Evolutionary conservation across 1,284 basidiomycete species (phyloP).

Genomic region (Jaminaea rosea): DNA sequence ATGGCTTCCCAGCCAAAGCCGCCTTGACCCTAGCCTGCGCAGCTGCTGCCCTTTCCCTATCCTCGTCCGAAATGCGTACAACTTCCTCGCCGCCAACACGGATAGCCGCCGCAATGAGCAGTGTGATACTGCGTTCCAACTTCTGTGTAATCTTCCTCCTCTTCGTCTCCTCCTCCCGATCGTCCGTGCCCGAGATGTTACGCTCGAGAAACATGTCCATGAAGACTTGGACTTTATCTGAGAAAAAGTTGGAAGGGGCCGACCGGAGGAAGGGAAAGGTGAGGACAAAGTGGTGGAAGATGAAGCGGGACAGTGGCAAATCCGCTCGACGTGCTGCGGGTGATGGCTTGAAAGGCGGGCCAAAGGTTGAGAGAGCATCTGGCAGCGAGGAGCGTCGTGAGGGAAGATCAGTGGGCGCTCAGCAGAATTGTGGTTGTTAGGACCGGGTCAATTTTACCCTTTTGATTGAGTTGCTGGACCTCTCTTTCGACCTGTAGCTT

Average conservation of each 20-base stretch:
- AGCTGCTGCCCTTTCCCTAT: slow-evolving; percentile 24
- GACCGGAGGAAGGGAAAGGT: slow-evolving; percentile 43
- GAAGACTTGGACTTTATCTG: slow-evolving; percentile 45
- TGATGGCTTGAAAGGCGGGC: slow-evolving; percentile 42
- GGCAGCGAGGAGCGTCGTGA: not conserved
- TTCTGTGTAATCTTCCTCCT: slow-evolving; percentile 23
- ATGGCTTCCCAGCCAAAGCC: slow-evolving; percentile 10
- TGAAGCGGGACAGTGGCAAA: slow-evolving; percentile 39
- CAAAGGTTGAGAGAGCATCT: slow-evolving; percentile 41
- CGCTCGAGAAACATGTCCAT: slow-evolving; percentile 37
- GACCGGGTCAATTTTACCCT: slow-evolving; percentile 5
- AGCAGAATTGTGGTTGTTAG: not conserved
- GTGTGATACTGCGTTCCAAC: slow-evolving; percentile 26
- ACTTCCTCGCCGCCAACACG: slow-evolving; percentile 38
- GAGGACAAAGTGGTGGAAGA: slow-evolving; percentile 44
- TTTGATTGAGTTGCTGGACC: slow-evolving; percentile 23
- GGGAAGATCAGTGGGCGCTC: not conserved
- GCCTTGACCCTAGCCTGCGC: slow-evolving; percentile 30
- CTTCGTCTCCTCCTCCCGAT: slow-evolving; percentile 29
- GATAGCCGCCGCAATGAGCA: slow-evolving; percentile 37
- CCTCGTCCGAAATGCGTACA: slow-evolving; percentile 32
- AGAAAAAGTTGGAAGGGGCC: slow-evolving; percentile 43
- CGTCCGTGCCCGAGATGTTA: slow-evolving; percentile 32
- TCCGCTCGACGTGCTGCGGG: slow-evolving; percentile 17
- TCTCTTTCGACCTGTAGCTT: slow-evolving; percentile 65